Evolutionary conservation across 1,284 basidiomycete genomes (phyloP).

Genomic region (Ustilago sp.): DNA sequence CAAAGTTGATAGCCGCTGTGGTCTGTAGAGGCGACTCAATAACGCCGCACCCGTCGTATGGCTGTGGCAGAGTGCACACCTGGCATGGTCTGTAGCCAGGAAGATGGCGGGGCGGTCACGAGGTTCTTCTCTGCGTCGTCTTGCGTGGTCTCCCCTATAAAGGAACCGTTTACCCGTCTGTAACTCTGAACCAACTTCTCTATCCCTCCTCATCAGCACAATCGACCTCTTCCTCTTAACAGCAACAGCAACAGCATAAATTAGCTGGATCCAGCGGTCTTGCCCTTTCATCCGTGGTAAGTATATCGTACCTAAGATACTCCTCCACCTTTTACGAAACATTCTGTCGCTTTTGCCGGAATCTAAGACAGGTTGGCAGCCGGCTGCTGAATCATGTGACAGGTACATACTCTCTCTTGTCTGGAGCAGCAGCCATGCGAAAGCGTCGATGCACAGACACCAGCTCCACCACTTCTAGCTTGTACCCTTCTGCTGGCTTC

Average conservation of each 20-base stretch:
- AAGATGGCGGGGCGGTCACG: not conserved
- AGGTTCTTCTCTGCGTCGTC: not conserved
- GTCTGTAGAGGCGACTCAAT: too few relatives aligned
- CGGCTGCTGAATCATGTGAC: conserved; percentile 1
- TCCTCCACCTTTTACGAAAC: not conserved
- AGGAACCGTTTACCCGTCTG: not conserved
- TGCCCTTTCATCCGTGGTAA: not conserved
- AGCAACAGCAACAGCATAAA: too few relatives aligned
- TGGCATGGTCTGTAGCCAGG: too few relatives aligned
- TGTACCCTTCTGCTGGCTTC: not conserved
- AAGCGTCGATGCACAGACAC: not conserved
- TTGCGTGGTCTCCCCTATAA: not conserved
- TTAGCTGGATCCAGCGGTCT: not conserved
- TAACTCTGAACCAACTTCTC: not conserved
- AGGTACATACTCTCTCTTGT: not conserved
- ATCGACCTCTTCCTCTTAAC: too few relatives aligned
- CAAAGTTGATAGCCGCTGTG: conserved; percentile 7
- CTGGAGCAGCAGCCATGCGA: not conserved
- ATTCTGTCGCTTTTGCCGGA: not conserved
- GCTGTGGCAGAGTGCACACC: not conserved
- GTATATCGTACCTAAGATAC: not conserved
- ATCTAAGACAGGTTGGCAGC: not conserved
- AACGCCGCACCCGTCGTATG: not conserved
- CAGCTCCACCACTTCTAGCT: not conserved
- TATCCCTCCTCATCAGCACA: too few relatives aligned